phyloP scores from a whole-genome alignment of 306 rosid species.

The Senna tora region DNA sequence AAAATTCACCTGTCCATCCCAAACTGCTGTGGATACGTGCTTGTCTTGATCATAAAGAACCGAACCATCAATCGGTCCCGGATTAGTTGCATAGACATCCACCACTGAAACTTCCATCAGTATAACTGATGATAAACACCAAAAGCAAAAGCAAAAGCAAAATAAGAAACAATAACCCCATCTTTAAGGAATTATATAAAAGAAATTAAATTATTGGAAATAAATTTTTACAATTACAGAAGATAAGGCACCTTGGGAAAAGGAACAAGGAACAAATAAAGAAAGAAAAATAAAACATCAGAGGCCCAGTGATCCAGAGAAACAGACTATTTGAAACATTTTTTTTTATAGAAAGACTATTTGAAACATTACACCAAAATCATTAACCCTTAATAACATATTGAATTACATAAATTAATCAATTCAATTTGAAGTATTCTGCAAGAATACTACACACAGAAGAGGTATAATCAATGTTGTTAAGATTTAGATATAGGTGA shows the following conservation, averaged over 20 bases:
- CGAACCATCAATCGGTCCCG: conserved; percentile 90
- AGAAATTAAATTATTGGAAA: not conserved
- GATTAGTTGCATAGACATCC: conserved; percentile 85
- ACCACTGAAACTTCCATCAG: conserved; percentile 66
- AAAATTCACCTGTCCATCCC: conserved; percentile 96
- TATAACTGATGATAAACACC: conserved; percentile 35
- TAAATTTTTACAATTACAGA: not conserved
- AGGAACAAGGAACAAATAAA: conserved; percentile 6
- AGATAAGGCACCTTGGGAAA: conserved; percentile 8
- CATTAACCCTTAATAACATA: conserved; percentile 22
- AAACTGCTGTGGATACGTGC: conserved; percentile 94
- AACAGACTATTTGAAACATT: not conserved
- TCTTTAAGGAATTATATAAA: conserved; percentile 10
- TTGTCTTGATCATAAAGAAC: conserved; percentile 97
- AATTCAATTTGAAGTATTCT: not conserved
- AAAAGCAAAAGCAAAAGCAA: conserved; percentile 21
- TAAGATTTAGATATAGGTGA: too few relatives aligned
- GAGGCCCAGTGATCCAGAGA: conserved; percentile 25
- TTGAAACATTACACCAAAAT: not conserved
- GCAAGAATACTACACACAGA: not conserved
- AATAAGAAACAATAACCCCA: conserved; percentile 28
- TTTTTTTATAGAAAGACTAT: too few relatives aligned
- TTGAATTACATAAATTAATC: conserved; percentile 15
- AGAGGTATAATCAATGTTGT: too few relatives aligned
- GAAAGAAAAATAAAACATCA: conserved; percentile 27